A percentile compares a stretch with the other conserved stretches of the same genome.
These are phyloP conservation scores for Pythium dissotocum DNA, from an alignment of 352 stramenopile genomes.

Conservation along the genomic window DNA sequence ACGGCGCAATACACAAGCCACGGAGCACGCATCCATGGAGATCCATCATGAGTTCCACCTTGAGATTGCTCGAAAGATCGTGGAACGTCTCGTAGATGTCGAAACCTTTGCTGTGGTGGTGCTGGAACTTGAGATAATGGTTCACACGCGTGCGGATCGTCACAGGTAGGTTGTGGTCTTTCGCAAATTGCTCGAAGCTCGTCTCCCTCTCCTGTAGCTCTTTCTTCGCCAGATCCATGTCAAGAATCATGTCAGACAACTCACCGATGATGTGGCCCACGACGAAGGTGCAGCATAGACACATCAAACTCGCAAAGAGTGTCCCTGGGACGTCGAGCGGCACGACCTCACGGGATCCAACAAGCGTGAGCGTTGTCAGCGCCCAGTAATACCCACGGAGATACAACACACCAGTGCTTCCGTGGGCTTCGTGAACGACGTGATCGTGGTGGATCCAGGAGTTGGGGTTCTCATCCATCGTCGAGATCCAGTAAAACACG, in stretches of 20 bases:
- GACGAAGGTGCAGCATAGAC: conserved; percentile 75
- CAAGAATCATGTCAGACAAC: conserved; percentile 73
- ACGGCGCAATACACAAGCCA: conserved; percentile 54
- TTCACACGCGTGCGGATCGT: conserved; percentile 58
- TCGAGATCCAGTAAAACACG: conserved; percentile 73
- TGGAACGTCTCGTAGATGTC: conserved; percentile 71
- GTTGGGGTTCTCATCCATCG: conserved; percentile 57
- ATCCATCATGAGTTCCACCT: conserved; percentile 73
- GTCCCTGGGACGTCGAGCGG: conserved; percentile 57
- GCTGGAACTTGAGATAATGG: conserved; percentile 75
- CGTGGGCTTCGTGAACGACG: conserved; percentile 68
- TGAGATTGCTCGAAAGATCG: conserved; percentile 71
- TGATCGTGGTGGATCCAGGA: conserved; percentile 73
- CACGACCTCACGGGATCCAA: conserved; percentile 71
- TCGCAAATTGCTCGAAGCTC: conserved; percentile 70
- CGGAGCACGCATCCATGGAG: conserved; percentile 57
- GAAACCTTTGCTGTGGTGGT: conserved; percentile 65
- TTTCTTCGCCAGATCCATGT: conserved; percentile 77
- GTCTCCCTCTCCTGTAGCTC: conserved; percentile 66
- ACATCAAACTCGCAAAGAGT: conserved; percentile 65
- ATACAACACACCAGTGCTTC: conserved; percentile 51
- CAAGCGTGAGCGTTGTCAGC: conserved; percentile 68
- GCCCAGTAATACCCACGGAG: conserved; percentile 80
- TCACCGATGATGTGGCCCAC: conserved; percentile 78
- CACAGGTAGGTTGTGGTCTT: conserved; percentile 57